Conservation (phyloP, 2,329 filamentous ascomycete genomes). For the Emericellopsis cladophorae region DNA sequence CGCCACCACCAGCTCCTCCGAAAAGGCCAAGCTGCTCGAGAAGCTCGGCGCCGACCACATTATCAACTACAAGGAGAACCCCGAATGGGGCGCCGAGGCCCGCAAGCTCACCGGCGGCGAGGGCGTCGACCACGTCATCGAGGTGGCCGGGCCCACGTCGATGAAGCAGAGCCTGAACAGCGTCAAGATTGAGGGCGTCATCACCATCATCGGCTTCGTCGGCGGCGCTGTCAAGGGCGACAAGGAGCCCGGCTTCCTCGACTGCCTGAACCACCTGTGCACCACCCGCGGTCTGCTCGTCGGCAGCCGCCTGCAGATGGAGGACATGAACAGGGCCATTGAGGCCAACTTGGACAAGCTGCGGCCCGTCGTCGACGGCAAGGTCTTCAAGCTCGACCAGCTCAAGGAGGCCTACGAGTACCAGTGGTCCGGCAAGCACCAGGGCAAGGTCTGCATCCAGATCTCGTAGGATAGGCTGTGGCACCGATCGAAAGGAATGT, state of each 20-base stretch:
- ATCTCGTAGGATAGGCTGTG: constrained; percentile 8
- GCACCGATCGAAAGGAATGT: too few relatives aligned
- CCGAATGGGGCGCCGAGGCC: constrained; percentile 31
- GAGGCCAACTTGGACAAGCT: constrained; percentile 29
- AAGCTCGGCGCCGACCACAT: constrained; percentile 35
- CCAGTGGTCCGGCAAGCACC: constrained; percentile 21
- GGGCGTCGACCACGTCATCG: constrained; percentile 34
- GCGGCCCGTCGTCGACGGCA: constrained; percentile 32
- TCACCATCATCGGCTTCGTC: constrained; percentile 26
- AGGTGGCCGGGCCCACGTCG: constrained; percentile 31
- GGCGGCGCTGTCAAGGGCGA: constrained; percentile 11
- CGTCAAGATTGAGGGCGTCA: constrained; percentile 31
- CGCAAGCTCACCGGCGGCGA: constrained; percentile 26
- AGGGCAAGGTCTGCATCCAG: constrained; percentile 23
- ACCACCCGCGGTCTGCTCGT: constrained; percentile 32
- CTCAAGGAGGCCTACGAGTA: constrained; percentile 30
- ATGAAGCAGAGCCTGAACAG: constrained; percentile 30
- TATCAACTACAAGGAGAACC: constrained; percentile 33
- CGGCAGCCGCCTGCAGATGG: constrained; percentile 32
- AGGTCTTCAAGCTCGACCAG: constrained; percentile 30
- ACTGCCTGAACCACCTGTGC: constrained; percentile 17
- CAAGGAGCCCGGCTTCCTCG: constrained; percentile 18
- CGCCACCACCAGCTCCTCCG: constrained; percentile 31
- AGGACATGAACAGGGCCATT: constrained; percentile 37
- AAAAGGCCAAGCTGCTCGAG: constrained; percentile 28